Percentiles rank a stretch among this genome's conserved stretches.
Evolutionary conservation across 768 basidiomycete genomes (phyloP).

Genomic region (Hericium rajendrae): DNA sequence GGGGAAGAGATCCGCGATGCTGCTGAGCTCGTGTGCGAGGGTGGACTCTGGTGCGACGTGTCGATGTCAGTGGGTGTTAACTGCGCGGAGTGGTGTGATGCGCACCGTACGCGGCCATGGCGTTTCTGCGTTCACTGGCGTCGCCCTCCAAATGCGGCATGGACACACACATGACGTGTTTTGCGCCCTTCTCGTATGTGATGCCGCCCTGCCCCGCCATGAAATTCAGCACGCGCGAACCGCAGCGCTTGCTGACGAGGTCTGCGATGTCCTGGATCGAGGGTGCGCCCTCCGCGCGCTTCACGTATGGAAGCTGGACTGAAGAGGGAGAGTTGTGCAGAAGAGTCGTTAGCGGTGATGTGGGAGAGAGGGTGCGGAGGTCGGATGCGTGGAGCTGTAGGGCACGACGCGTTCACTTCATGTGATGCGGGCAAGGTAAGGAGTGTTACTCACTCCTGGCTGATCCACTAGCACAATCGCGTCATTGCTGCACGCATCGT

Average conservation of each 20-base stretch:
- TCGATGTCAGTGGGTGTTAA: not conserved
- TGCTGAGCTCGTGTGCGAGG: conserved; percentile 39
- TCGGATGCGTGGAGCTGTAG: conserved; percentile 68
- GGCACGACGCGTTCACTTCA: not conserved
- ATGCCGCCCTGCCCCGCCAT: conserved; percentile 22
- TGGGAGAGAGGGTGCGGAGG: conserved; percentile 47
- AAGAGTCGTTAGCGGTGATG: conserved; percentile 36
- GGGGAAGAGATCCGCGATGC: conserved; percentile 39
- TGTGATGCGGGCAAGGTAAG: not conserved
- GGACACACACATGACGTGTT: conserved; percentile 47
- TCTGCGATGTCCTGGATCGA: conserved; percentile 29
- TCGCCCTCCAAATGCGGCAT: conserved; percentile 40
- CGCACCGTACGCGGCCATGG: conserved; percentile 49
- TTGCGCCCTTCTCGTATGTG: conserved; percentile 28
- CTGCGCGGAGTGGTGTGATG: not conserved
- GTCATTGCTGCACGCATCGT: not conserved
- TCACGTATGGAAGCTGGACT: conserved; percentile 55
- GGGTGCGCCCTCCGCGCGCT: conserved; percentile 17
- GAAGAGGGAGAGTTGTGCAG: conserved; percentile 43
- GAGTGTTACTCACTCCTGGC: conserved; percentile 45
- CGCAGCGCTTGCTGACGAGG: conserved; percentile 42
- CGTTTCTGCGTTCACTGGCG: conserved; percentile 33
- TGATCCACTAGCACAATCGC: conserved; percentile 56
- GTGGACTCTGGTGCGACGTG: conserved; percentile 28
- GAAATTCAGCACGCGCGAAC: conserved; percentile 37